Evolutionary conservation across 2,329 filamentous ascomycete species (phyloP).

Genomic region (Cytospora chrysosperma): DNA sequence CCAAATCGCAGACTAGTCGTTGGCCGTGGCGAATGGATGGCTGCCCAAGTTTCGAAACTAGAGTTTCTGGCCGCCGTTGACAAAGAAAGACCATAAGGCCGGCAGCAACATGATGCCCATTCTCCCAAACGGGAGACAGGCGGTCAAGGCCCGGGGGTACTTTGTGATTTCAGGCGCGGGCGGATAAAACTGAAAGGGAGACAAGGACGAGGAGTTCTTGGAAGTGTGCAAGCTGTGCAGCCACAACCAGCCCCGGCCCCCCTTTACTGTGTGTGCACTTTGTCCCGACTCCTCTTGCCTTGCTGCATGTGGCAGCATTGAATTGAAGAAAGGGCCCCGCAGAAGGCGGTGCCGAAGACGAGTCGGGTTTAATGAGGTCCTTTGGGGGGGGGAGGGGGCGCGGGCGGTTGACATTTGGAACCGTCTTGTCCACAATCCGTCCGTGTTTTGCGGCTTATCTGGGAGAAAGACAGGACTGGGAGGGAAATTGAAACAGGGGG

Average conservation of each 20-base stretch:
- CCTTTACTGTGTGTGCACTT: too few species aligned
- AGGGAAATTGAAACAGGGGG: conserved; percentile 15
- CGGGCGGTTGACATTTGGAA: not conserved
- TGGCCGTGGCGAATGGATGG: not conserved
- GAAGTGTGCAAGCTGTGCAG: not conserved
- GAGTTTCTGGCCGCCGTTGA: not conserved
- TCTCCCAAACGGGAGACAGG: conserved; percentile 6
- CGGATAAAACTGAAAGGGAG: not conserved
- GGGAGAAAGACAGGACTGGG: not conserved
- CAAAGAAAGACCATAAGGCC: not conserved
- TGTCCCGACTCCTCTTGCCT: not conserved
- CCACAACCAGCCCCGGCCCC: conserved; percentile 1
- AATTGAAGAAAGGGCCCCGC: conserved; percentile 13
- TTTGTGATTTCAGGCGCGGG: not conserved
- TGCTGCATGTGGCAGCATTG: not conserved
- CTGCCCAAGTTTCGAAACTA: not conserved
- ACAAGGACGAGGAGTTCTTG: not conserved
- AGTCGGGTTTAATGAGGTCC: conserved; percentile 3
- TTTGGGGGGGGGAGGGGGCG: not conserved
- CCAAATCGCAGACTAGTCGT: not conserved
- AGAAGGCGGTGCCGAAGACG: conserved; percentile 1
- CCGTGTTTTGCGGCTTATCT: not conserved
- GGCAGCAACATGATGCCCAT: not conserved
- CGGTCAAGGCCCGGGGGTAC: conserved; percentile 2
- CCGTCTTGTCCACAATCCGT: not conserved